A percentile compares a stretch with the other conserved stretches of the same genome.
Evolutionary conservation across 148 eudicot genomes (phyloP).

Genomic region (Mesembryanthemum crystallinum): DNA sequence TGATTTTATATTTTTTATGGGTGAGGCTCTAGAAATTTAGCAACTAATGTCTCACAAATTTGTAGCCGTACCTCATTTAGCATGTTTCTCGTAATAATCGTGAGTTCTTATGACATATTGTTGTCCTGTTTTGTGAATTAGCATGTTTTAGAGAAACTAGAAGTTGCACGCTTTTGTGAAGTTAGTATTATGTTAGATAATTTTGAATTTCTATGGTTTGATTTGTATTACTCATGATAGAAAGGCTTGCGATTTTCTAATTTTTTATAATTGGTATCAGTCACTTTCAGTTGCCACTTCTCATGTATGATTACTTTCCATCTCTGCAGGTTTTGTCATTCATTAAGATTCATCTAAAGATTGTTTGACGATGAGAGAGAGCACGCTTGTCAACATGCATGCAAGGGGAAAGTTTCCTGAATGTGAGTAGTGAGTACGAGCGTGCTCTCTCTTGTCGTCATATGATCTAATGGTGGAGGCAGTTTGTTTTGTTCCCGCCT

Average conservation of each 20-base stretch:
- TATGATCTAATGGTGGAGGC: conserved; percentile 33
- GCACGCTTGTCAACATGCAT: conserved; percentile 35
- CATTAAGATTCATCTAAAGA: conserved; percentile 24
- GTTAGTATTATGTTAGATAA: no score
- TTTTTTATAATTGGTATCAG: neutral
- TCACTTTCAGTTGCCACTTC: neutral
- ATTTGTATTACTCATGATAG: no score
- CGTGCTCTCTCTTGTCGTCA: conserved; percentile 48
- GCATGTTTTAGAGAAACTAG: neutral
- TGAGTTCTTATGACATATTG: neutral
- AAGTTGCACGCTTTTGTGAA: neutral
- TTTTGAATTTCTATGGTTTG: no score
- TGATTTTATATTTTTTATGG: no score
- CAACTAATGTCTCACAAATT: neutral
- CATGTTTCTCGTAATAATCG: neutral
- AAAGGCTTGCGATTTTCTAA: no score
- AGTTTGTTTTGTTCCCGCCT: neutral
- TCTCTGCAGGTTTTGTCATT: conserved; percentile 8
- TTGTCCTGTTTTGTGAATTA: neutral
- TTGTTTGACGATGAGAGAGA: conserved; percentile 55
- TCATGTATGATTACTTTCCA: neutral
- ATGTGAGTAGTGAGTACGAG: conserved; percentile 11
- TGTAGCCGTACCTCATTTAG: neutral
- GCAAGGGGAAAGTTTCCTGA: neutral
- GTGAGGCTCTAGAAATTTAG: no score